Evolutionary conservation across 768 basidiomycete species (phyloP), one percentile per base, ranked within the genome.

Genomic region (Lactarius sp.): DNA sequence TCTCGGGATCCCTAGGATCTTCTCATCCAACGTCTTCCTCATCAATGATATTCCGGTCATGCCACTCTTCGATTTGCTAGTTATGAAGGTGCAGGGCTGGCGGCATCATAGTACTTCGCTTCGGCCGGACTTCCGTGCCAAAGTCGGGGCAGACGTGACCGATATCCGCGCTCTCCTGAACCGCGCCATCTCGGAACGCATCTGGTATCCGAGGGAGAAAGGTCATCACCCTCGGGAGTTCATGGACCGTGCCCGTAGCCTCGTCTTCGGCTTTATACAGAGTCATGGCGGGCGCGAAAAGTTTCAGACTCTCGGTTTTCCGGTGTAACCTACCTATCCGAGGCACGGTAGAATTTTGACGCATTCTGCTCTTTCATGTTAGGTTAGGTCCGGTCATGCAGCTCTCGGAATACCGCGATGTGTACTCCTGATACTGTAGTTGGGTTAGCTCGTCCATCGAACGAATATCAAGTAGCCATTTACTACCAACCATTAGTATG

Each of bases 51-150:
- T 64, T 10, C 47, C 46, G 3, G 52, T 64, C 20, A 60, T 59
- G 46, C 58, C 57, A 3, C 34, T 64, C 34, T 64, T 59, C 10
- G 44, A 36, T 31, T 58, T 60, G 3, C 20, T 64, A 7, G 44
- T 55, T 5, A 53, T 64, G 52, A 64, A 59, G 52, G n/a, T 53
- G 9, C 52, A 60, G n/a, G 63, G 63, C 4, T 60, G 33, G 58
- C 46, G 44, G 12, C 22, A 59, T 22, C 62, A 60, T n/a, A 31
- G n/a, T 6, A 46, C 41, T 8, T 64, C 58, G 12, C 4, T 13
- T 10, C 50, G 52, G 20, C 4, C 14, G 5, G 58, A 60, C 44
- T 60, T 54, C 52, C 51, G 27, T 36, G 58, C 51, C 36, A 60
- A 64, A 53, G 39, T 46, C 16, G 2, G 2, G 4, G 42, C 6